Evolutionary conservation across 164 flowering plant genomes (phyloP).

Genomic region (Liriodendron chinense): DNA sequence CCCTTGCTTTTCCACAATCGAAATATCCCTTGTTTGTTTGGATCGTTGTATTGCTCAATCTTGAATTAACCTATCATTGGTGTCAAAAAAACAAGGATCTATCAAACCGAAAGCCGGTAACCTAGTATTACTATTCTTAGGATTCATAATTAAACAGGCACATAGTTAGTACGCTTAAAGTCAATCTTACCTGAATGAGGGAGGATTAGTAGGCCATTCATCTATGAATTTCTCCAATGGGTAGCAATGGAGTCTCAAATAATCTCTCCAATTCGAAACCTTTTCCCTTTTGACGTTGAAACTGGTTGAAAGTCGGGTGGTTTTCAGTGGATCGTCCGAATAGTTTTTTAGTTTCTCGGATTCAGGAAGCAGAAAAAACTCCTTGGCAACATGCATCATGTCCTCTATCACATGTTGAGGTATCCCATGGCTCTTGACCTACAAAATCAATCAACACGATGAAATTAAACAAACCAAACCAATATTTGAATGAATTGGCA

Average conservation of each 20-base stretch:
- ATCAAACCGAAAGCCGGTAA: too few relatives aligned
- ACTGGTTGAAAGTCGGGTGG: constrained; percentile 52
- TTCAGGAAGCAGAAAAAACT: constrained; percentile 51
- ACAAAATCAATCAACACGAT: neutral
- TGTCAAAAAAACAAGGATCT: too few relatives aligned
- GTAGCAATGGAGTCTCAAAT: constrained; percentile 59
- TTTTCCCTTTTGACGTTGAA: constrained; percentile 55
- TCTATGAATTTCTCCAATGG: constrained; percentile 46
- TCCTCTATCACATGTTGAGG: constrained; percentile 26
- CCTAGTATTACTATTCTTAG: too few relatives aligned
- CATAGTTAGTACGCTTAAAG: neutral
- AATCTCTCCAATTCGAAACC: constrained; percentile 64
- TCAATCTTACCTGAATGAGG: constrained; percentile 38
- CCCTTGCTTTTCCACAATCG: too few relatives aligned
- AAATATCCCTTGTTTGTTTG: too few relatives aligned
- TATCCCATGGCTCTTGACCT: constrained; percentile 46
- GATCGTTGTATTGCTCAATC: too few relatives aligned
- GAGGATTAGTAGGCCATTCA: constrained; percentile 58
- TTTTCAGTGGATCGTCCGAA: constrained; percentile 48
- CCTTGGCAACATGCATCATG: constrained; percentile 36
- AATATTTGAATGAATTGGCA: neutral
- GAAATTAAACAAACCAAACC: neutral
- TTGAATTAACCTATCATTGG: too few relatives aligned
- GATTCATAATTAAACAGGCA: too few relatives aligned
- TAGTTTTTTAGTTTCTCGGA: constrained; percentile 48